Evolutionary conservation across 2,329 filamentous ascomycete species (phyloP), one percentile per base, ranked within the genome.

Genomic region (Epichloe baconii): DNA sequence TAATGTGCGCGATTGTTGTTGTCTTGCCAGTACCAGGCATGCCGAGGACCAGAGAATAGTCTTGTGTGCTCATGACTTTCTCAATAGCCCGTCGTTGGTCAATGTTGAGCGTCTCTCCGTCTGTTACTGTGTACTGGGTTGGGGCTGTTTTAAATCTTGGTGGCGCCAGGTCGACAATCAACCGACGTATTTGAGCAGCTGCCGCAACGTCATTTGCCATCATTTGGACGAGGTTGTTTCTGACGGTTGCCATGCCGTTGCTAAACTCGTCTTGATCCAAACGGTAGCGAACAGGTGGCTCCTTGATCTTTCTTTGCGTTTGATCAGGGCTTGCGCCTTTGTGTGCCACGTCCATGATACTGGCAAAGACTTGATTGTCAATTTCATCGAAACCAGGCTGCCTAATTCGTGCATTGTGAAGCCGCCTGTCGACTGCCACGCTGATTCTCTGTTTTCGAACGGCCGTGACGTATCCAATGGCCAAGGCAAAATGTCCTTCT

Each of bases 1-100:
- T 97, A 58, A 98, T 96, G 64, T 97, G 90, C 5, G 91, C 89
- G 61, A 98, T 97, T 0, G 93, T 98, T 0, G 93, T 98, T 3
- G 93, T 98, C 68, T 98, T 98, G 52, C 93, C 93, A 0, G 93
- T 98, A 7, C 93, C 93, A 2, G 93, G 93, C 93, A 98, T 98
- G 31, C 93, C 93, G 19, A 98, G 79, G 12, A 98, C 90, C n/a
- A 98, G 75, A 7, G 93, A 91, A 66, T 97, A 98, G 69, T 98
- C 90, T 58, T 86, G 80, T 3, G 93, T 91, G 61, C 85, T 88
- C 85, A 98, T 94, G 40, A 98, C 91, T 67, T 96, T 97, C 58
- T 88, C 79, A 49, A 98, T 89, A 0, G 93, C 93, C 52, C 76
- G 77, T 61, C 77, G 82, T 66, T 98, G 93, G 62, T 97, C 93